phyloP scores from a whole-genome alignment of 768 basidiomycete species.

The Podaxis carcinomalis region DNA sequence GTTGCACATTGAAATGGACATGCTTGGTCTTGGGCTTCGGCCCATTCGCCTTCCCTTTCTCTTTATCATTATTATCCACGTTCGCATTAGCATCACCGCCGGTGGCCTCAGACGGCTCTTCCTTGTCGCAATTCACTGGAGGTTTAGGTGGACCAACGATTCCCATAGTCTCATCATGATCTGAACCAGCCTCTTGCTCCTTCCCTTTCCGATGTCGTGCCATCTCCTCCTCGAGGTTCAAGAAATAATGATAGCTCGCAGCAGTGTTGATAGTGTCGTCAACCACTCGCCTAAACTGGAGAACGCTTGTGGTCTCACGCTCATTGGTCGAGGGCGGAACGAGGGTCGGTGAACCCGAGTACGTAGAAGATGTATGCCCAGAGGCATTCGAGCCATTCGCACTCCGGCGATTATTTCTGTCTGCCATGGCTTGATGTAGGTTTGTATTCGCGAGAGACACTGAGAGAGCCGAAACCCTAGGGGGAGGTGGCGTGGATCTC shows the following conservation, averaged over 20 bases:
- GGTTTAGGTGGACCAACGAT: slow-evolving; percentile 19
- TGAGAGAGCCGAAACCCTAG: slow-evolving; percentile 59
- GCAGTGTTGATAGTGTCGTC: slow-evolving; percentile 40
- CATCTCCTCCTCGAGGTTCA: slow-evolving; percentile 41
- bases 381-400: slow-evolving; percentile 18
- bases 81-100: slow-evolving; percentile 15
- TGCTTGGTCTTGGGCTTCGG: slow-evolving; percentile 52
- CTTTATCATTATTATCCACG: slow-evolving; percentile 10
- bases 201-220: slow-evolving; percentile 23
- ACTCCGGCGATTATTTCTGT: slow-evolving; percentile 17
- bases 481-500: slow-evolving; percentile 32
- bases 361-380: slow-evolving; percentile 24
- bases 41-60: slow-evolving; percentile 18
- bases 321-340: slow-evolving; percentile 20
- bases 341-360: slow-evolving; percentile 31
- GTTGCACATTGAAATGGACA: slow-evolving; percentile 70
- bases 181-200: slow-evolving; percentile 10
- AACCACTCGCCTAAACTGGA: slow-evolving; percentile 35
- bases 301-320: slow-evolving; percentile 31
- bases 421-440: slow-evolving; percentile 49
- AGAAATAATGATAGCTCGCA: slow-evolving; percentile 41
- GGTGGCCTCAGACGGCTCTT: slow-evolving; percentile 15
- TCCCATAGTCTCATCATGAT: slow-evolving; percentile 15
- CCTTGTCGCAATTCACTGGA: slow-evolving; percentile 12
- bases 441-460: slow-evolving; percentile 60